Conservation (phyloP, 129 eudicot genomes). For the Tagetes patula region DNA sequence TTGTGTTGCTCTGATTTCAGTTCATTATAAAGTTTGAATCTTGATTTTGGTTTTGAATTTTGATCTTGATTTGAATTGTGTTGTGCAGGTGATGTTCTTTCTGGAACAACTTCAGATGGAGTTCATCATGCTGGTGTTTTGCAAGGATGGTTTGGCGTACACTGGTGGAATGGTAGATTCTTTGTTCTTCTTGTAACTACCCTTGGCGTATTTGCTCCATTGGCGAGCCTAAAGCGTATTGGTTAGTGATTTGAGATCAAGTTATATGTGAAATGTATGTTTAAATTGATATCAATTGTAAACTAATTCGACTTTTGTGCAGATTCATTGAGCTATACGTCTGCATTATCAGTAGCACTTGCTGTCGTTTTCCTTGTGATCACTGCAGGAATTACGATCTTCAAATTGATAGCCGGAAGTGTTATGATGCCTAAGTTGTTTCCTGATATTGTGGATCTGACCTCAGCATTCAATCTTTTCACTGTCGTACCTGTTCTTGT, state of each 20-base stretch:
- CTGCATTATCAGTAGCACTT: constrained; percentile 89
- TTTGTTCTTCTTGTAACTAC: constrained; percentile 75
- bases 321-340: constrained; percentile 91
- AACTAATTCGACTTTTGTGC: constrained; percentile 34
- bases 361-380: constrained; percentile 85
- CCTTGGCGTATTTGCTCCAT: constrained; percentile 74
- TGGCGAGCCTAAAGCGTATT: constrained; percentile 85
- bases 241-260: constrained; percentile 50
- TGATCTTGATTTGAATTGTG: constrained; percentile 13
- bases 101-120: constrained; percentile 84
- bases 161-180: constrained; percentile 87
- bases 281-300: background rate
- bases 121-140: constrained; percentile 88
- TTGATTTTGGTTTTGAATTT: background rate
- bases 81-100: constrained; percentile 76
- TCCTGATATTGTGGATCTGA: constrained; percentile 54
- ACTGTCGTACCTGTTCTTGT: constrained; percentile 94
- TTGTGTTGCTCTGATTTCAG: background rate
- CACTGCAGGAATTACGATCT: constrained; percentile 74
- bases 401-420: constrained; percentile 62
- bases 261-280: constrained; percentile 4
- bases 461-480: constrained; percentile 73
- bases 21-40: background rate
- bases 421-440: constrained; percentile 69
- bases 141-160: constrained; percentile 92